Percentiles rank a stretch among this genome's conserved stretches.
Evolutionary conservation across 106 monocot species (phyloP).

Genomic region (Iris macrosiphon): DNA sequence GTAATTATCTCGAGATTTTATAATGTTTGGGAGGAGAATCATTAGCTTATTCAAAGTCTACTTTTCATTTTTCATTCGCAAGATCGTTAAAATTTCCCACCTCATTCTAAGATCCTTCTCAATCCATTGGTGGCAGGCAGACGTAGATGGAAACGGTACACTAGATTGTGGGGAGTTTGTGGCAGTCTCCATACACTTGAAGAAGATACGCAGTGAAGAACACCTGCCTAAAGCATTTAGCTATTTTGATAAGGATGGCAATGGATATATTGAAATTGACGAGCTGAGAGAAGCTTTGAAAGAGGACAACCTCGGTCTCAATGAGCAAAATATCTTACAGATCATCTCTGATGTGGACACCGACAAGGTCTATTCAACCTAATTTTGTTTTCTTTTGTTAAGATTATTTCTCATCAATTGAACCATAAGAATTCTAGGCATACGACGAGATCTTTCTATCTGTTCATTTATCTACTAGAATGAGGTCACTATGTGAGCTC

Average conservation of each 20-base stretch:
- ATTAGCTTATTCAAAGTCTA: background rate
- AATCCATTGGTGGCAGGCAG: constrained; percentile 28
- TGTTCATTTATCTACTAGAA: too few relatives aligned
- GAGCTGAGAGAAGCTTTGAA: constrained; percentile 50
- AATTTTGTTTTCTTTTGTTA: too few relatives aligned
- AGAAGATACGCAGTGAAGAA: constrained; percentile 37
- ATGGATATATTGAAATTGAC: constrained; percentile 53
- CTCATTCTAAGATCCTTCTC: background rate
- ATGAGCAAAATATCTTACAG: constrained; percentile 11
- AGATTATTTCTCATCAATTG: too few relatives aligned
- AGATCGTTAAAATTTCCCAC: too few relatives aligned
- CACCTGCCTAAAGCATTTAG: constrained; percentile 36
- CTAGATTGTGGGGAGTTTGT: constrained; percentile 55
- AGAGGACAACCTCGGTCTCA: constrained; percentile 16
- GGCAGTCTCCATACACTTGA: constrained; percentile 42
- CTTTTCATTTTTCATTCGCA: background rate
- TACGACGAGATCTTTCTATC: too few relatives aligned
- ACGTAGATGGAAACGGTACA: constrained; percentile 41
- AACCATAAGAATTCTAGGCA: too few relatives aligned
- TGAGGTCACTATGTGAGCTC: too few relatives aligned
- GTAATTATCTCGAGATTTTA: background rate
- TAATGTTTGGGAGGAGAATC: background rate
- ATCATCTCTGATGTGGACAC: constrained; percentile 21
- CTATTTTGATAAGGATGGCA: constrained; percentile 51
- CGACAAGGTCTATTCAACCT: too few relatives aligned